These are phyloP conservation scores for Debaryomycetaceae sp. DNA, from an alignment of 1,139 yeast genomes.

Conservation along the genomic window DNA sequence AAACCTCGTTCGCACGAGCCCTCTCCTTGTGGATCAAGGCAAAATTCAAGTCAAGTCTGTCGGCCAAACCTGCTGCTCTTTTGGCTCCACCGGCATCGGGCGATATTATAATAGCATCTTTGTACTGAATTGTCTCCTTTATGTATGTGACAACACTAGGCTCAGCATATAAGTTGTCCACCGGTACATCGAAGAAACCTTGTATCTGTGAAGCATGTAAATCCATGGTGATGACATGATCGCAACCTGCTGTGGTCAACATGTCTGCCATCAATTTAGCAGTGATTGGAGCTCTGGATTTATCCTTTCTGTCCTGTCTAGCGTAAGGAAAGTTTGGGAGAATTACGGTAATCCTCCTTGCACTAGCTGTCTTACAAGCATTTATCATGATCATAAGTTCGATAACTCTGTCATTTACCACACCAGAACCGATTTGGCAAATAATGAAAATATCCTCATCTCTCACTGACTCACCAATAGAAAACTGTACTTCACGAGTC, in stretches of 20 bases:
- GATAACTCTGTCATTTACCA: slow-evolving; percentile 66
- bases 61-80: slow-evolving; percentile 77
- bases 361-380: slow-evolving; percentile 77
- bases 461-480: slow-evolving; percentile 72
- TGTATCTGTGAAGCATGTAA: slow-evolving; percentile 82
- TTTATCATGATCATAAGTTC: slow-evolving; percentile 69
- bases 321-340: slow-evolving; percentile 82
- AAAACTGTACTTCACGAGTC: slow-evolving; percentile 68
- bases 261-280: slow-evolving; percentile 76
- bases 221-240: slow-evolving; percentile 81
- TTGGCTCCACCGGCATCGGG: slow-evolving; percentile 90
- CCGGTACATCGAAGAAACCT: slow-evolving; percentile 79
- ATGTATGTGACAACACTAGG: slow-evolving; percentile 72
- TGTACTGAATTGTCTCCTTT: slow-evolving; percentile 44
- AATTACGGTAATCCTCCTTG: slow-evolving; percentile 74
- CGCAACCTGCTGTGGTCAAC: slow-evolving; percentile 75
- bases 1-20: slow-evolving; percentile 74
- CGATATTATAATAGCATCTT: slow-evolving; percentile 62
- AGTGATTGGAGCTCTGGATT: slow-evolving; percentile 77
- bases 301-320: slow-evolving; percentile 79
- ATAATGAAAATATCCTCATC: slow-evolving; percentile 75
- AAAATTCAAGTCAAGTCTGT: slow-evolving; percentile 69
- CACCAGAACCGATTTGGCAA: slow-evolving; percentile 67
- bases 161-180: slow-evolving; percentile 77
- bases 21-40: slow-evolving; percentile 82